Base-by-base conservation (phyloP, 2,329 filamentous ascomycete species). In the Colletotrichum tabaci region DNA sequence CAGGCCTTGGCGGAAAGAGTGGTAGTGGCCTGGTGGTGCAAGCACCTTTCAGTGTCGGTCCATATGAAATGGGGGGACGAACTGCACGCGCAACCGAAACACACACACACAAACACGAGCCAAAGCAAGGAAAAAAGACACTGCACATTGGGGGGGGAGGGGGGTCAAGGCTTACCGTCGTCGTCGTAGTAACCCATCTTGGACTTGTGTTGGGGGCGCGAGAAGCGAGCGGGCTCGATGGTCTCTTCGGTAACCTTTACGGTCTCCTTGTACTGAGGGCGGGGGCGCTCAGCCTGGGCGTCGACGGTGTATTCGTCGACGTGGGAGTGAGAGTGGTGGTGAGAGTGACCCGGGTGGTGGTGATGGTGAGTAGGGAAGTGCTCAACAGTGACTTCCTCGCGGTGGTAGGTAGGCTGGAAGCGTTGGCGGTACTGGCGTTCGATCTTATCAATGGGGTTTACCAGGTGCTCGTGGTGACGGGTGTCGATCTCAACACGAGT, bases 151-250 rank as follows among this genome's bases (percentile, higher is more conserved):
- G 58, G 46, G 49, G 42, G 56, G 63, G 47, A 40, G 38, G 66
- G 30, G 18, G 21, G 26, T 56, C 23, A 60, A 50, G 67, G 77
- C 88, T 82, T 82, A 90, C 88, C 87, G 77, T 88, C 84, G 74
- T 90, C 87, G 84, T 90, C 88, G 86, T 89, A 90, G 86, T 90
- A 90, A 83, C 88, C 88, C 89, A 91, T 91, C 82, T 88, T 89
- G 83, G 83, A 82, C 78, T 86, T 85, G 71, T 83, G 81, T 76
- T 81, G 75, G 77, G 83, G 75, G 80, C 79, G 79, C 76, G 77
- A 81, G 77, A 78, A 78, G 76, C 80, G 83, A 79, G 86, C 82
- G 80, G 83, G 82, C 82, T 89, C 91, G 82, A 89, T 89, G 85
- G 88, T 93, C 86, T 88, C 92, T 85, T 89, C 90, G 85, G 83